These are phyloP conservation scores for Thuidium tamariscinum DNA, from an alignment of 225 moss, liverwort and hornwort species.

Conservation along the genomic window DNA sequence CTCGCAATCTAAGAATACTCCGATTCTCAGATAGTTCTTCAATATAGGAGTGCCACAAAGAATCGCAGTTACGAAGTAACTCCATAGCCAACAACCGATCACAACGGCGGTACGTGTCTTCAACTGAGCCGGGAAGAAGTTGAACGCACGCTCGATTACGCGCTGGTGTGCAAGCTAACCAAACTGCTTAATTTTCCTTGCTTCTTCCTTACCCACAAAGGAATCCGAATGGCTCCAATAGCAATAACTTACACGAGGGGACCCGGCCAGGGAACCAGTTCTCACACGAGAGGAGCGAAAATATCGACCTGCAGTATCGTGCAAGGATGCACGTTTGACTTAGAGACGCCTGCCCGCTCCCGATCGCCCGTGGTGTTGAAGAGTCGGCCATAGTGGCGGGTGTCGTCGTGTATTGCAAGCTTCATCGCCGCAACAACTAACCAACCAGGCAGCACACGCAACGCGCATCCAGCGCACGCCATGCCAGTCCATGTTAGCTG, in stretches of 20 bases:
- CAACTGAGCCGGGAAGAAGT: background rate
- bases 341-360: background rate
- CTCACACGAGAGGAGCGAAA: background rate
- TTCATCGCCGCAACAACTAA: background rate
- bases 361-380: background rate
- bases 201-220: background rate
- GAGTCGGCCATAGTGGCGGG: background rate
- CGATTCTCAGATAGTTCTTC: background rate
- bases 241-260: background rate
- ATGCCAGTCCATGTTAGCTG: background rate
- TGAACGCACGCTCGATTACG: background rate
- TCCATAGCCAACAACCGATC: background rate
- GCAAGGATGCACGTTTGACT: background rate
- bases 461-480: background rate
- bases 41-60: background rate
- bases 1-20: background rate
- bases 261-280: background rate
- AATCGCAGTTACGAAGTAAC: background rate
- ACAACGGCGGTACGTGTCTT: background rate
- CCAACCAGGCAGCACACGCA: background rate
- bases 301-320: background rate
- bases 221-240: background rate
- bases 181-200: background rate
- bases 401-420: background rate
- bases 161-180: background rate